These are phyloP conservation scores for Entoloma clypeatum DNA, from an alignment of 1,284 basidiomycete species.

Conservation along the genomic window DNA sequence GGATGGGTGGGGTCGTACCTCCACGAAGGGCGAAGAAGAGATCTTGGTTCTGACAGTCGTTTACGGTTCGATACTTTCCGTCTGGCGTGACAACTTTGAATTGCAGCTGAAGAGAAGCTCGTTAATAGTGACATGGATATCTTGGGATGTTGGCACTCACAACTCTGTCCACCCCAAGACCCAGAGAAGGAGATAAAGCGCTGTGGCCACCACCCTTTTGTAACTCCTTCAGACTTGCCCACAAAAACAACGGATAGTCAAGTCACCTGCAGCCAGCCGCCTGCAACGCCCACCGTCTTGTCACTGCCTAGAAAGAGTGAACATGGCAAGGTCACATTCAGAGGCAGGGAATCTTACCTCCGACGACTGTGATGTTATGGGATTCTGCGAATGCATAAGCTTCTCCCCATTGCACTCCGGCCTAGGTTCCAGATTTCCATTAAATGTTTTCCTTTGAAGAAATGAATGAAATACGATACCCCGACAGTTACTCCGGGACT, in stretches of 20 bases:
- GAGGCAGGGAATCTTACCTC: conserved; percentile 19
- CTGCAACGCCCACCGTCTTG: conserved; percentile 20
- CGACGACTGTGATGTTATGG: conserved; percentile 39
- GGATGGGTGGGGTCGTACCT: conserved; percentile 18
- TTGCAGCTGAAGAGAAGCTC: conserved; percentile 26
- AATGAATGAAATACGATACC: conserved; percentile 21
- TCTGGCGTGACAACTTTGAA: conserved; percentile 37
- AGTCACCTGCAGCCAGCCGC: conserved; percentile 21
- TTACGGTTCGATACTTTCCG: conserved; percentile 29
- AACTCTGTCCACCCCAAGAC: conserved; percentile 31
- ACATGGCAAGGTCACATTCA: not conserved
- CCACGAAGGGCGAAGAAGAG: conserved; percentile 39
- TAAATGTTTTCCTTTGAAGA: not conserved
- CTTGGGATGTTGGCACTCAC: conserved; percentile 19
- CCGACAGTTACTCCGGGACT: conserved; percentile 34
- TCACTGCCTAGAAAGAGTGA: conserved; percentile 17
- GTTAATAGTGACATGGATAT: not conserved
- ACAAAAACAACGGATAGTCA: not conserved
- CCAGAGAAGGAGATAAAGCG: conserved; percentile 32
- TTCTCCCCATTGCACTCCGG: conserved; percentile 40
- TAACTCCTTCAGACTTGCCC: not conserved
- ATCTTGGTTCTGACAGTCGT: conserved; percentile 33
- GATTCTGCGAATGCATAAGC: conserved; percentile 36
- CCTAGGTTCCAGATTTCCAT: conserved; percentile 22
- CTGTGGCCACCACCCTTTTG: conserved; percentile 43